Evolutionary conservation across 108 stramenopile species (phyloP), one percentile per base, ranked within the genome.

Genomic region (Epithemia pelagica): DNA sequence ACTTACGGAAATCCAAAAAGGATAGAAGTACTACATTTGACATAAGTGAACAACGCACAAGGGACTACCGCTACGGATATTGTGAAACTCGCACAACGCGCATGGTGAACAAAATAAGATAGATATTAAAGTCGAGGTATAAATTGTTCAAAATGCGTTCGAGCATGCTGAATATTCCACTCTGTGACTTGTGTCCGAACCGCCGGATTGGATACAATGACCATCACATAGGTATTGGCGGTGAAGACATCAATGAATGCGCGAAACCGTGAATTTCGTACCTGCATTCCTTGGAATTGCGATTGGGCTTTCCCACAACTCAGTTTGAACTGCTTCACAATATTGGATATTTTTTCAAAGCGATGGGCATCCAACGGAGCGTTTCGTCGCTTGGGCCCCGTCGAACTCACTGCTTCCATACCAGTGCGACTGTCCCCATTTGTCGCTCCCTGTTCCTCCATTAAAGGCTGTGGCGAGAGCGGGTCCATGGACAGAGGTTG

Each of bases 291-390:
- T 69, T 96, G 92, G 71, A 99, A 98, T 66, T 93, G 82, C 7
- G 94, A 90, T 71, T 95, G 88, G 0, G 95, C 89, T 79, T 98
- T 98, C 64, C 90, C 90, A 68, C 97, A 98, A 72, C 80, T 81
- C 27, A 98, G 85, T 70, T 99, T 99, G 89, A 99, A 97, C 70
- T 99, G 98, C 76, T 99, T 99, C 75, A 99, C 91, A 83, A 99
- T 99, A 68, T 99, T 99, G 78, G 90, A 92, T 53, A 99, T 97
- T 72, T 98, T 98, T 88, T 99, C 99, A 87, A 96, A 97, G 26
- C 99, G 93, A 72, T 99, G 98, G n/a, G 87, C 81, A 76, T 99
- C 98, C 72, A 90, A 83, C 10, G 37, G 37, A 22, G 77, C 76
- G n/a, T 81, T 87, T 28, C 82, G 64, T 21, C 61, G 26, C 0